Percentiles rank a stretch among this genome's conserved stretches.
Conservation (phyloP, 192 early-diverging fungal genomes). For the Spizellomyces punctatus region DNA sequence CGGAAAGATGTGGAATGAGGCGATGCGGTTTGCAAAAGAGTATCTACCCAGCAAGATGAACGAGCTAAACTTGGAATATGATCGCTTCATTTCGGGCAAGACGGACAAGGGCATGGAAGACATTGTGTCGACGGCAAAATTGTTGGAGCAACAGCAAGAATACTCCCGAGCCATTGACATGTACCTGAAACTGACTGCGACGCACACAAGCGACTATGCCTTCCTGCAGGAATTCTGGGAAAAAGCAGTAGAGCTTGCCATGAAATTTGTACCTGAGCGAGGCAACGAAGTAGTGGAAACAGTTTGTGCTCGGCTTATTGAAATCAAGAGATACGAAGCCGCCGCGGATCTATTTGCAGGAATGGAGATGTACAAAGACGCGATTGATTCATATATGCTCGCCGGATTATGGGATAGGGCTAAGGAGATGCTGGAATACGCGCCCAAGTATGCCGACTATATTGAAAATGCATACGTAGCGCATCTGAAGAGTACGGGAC, state of each 20-base stretch:
- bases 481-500: slow-evolving; percentile 55
- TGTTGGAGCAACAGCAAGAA: slow-evolving; percentile 63
- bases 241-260: slow-evolving; percentile 56
- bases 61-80: slow-evolving; percentile 60
- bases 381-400: slow-evolving; percentile 59
- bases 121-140: slow-evolving; percentile 49
- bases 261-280: slow-evolving; percentile 61
- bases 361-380: slow-evolving; percentile 60
- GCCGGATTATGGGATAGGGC: slow-evolving; percentile 60
- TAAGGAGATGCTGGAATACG: slow-evolving; percentile 48
- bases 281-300: slow-evolving; percentile 52
- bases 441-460: slow-evolving; percentile 59
- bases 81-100: slow-evolving; percentile 45
- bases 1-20: slow-evolving; percentile 63
- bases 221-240: slow-evolving; percentile 60
- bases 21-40: slow-evolving; percentile 60
- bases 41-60: slow-evolving; percentile 55
- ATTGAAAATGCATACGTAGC: slow-evolving; percentile 58
- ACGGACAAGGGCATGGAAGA: slow-evolving; percentile 55
- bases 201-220: slow-evolving; percentile 42
- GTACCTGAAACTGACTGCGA: slow-evolving; percentile 58
- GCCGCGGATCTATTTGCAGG: slow-evolving; percentile 58
- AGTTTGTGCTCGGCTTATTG: slow-evolving; percentile 48
- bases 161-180: slow-evolving; percentile 60
- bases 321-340: slow-evolving; percentile 52